A percentile compares a stretch with the other conserved stretches of the same genome.
Evolutionary conservation across 148 eudicot genomes (phyloP).

Genomic region (Vaccinium vitisidaea): DNA sequence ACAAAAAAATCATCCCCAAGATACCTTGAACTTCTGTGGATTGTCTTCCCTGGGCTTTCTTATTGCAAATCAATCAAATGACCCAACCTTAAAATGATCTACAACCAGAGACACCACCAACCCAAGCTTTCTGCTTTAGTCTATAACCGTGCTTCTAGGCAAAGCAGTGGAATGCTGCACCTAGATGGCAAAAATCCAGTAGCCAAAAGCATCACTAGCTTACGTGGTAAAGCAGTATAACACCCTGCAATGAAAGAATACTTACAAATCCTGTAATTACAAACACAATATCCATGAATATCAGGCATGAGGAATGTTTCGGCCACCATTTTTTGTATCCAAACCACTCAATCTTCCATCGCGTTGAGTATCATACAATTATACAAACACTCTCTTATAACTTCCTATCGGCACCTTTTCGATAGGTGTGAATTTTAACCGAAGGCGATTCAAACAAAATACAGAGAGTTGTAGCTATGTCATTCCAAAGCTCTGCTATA

Average conservation of each 20-base stretch:
- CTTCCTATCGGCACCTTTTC: not conserved
- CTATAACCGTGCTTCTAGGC: too few species aligned
- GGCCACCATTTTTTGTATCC: not conserved
- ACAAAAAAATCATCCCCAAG: not conserved
- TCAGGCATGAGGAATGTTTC: not conserved
- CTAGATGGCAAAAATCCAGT: too few species aligned
- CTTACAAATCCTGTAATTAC: not conserved
- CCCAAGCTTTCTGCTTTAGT: not conserved
- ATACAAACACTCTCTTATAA: not conserved
- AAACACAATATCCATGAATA: not conserved
- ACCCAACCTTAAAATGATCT: not conserved
- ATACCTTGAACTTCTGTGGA: not conserved
- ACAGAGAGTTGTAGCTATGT: not conserved
- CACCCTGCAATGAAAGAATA: not conserved
- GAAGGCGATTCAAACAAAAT: not conserved
- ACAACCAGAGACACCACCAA: not conserved
- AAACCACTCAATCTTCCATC: too few species aligned
- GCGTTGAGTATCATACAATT: not conserved
- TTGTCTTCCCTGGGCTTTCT: not conserved
- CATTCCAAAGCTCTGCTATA: conserved; percentile 39
- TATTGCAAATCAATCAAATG: not conserved
- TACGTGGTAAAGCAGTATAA: not conserved
- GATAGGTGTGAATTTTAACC: not conserved
- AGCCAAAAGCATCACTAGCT: too few species aligned
- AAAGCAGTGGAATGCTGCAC: too few species aligned